Percentiles rank a stretch among this genome's conserved stretches.
phyloP scores from a whole-genome alignment of 192 early-diverging fungal species.

The Coemansia sp. region DNA sequence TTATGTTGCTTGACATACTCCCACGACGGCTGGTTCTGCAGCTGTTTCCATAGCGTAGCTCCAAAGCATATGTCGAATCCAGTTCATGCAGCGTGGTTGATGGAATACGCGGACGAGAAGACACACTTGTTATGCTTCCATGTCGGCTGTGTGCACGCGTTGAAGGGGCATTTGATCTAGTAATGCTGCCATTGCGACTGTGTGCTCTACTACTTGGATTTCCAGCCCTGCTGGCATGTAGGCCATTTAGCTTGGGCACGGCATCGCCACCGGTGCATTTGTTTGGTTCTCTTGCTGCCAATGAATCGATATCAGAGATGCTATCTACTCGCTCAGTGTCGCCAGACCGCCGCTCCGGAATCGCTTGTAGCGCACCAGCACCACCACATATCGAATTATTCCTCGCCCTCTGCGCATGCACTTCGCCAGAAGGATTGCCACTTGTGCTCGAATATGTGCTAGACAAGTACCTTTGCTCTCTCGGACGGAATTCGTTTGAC shows the following conservation, averaged over 20 bases:
- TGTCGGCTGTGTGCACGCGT: constrained; percentile 43
- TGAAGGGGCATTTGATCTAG: constrained; percentile 13
- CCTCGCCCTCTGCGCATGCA: constrained; percentile 13
- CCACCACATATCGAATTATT: constrained; percentile 33
- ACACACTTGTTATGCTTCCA: constrained; percentile 31
- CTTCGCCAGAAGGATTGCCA: not conserved
- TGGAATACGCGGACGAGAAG: not conserved
- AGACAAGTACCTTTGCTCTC: not conserved
- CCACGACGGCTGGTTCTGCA: constrained; percentile 26
- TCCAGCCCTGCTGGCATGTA: not conserved
- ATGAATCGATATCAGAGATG: not conserved
- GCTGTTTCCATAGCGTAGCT: constrained; percentile 3
- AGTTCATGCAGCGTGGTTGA: constrained; percentile 4
- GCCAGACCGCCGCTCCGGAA: constrained; percentile 25
- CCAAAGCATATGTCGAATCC: not conserved
- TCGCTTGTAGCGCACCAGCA: constrained; percentile 18
- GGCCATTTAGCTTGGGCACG: not conserved
- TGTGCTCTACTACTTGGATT: constrained; percentile 18
- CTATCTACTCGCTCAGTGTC: constrained; percentile 2
- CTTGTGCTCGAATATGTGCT: not conserved
- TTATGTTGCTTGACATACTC: constrained; percentile 37
- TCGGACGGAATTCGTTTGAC: not conserved
- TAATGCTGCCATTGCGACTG: constrained; percentile 27
- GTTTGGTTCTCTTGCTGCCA: not conserved
- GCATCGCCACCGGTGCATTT: not conserved